Evolutionary conservation across 345 rosid species (phyloP).

Genomic region (Dipteronia dyeriana): DNA sequence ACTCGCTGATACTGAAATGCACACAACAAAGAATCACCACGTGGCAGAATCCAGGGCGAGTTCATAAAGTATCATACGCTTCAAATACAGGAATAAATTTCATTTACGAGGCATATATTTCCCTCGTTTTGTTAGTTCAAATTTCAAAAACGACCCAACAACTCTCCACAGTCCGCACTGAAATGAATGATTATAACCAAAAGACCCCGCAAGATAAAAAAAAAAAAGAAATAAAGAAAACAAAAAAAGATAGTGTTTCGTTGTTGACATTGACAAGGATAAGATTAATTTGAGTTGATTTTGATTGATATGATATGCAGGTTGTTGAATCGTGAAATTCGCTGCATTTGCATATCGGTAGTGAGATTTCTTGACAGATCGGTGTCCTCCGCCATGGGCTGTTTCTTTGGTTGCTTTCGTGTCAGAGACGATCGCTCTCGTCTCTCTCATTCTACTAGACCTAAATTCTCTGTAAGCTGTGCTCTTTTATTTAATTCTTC

Average conservation of each 20-base stretch:
- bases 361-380: slow-evolving; percentile 35
- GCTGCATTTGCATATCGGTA: slow-evolving; percentile 33
- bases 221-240: no score
- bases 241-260: slow-evolving; percentile 15
- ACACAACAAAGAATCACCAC: not conserved
- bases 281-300: not conserved
- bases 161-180: slow-evolving; percentile 23
- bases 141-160: slow-evolving; percentile 41
- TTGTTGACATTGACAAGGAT: slow-evolving; percentile 6
- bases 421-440: slow-evolving; percentile 39
- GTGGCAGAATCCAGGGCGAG: not conserved
- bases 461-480: slow-evolving; percentile 37
- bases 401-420: slow-evolving; percentile 80
- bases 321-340: slow-evolving; percentile 41
- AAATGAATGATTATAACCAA: slow-evolving; percentile 2
- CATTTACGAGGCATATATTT: slow-evolving; percentile 20
- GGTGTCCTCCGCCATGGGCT: slow-evolving; percentile 63
- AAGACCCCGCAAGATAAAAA: not conserved
- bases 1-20: not conserved
- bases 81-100: not conserved
- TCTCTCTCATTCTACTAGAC: slow-evolving; percentile 36
- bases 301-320: slow-evolving; percentile 47
- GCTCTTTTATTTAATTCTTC: not conserved
- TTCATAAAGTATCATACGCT: not conserved
- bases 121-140: slow-evolving; percentile 48